Percentiles rank a stretch among this genome's conserved stretches.
These are phyloP conservation scores for Vaccinium myrtillus DNA, from an alignment of 148 eudicot genomes.

Conservation along the genomic window DNA sequence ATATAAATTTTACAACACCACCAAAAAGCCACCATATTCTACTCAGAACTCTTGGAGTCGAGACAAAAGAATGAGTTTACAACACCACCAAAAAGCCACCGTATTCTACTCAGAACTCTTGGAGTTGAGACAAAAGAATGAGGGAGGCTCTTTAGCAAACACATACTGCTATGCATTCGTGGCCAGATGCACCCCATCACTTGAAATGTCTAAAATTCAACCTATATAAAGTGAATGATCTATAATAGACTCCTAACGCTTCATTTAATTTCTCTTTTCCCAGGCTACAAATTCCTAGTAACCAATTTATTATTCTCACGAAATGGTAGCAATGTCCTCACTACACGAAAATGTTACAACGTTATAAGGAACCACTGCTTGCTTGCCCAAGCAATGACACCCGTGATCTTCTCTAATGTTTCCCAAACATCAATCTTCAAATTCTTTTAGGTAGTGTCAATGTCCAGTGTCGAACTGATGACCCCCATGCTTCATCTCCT, in stretches of 20 bases:
- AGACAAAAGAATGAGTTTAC: no score
- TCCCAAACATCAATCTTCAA: not conserved
- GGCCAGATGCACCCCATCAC: not conserved
- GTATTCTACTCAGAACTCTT: not conserved
- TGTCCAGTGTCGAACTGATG: not conserved
- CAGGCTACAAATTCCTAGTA: not conserved
- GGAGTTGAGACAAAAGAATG: not conserved
- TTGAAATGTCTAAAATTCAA: not conserved
- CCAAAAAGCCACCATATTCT: not conserved
- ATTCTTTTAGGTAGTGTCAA: not conserved
- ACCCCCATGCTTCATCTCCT: constrained; percentile 5
- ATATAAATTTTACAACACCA: no score
- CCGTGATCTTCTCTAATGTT: not conserved
- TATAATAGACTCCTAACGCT: not conserved
- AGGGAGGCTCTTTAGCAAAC: not conserved
- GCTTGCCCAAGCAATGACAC: not conserved
- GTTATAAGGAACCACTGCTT: not conserved
- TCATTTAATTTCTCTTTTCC: not conserved
- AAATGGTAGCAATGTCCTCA: not conserved
- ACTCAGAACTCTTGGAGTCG: not conserved
- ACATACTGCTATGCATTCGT: not conserved
- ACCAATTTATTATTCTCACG: not conserved
- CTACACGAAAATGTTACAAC: not conserved
- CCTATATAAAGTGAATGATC: not conserved
- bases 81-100: not conserved